Base-by-base conservation (phyloP, 306 rosid genomes). In the Benincasa hispida region DNA sequence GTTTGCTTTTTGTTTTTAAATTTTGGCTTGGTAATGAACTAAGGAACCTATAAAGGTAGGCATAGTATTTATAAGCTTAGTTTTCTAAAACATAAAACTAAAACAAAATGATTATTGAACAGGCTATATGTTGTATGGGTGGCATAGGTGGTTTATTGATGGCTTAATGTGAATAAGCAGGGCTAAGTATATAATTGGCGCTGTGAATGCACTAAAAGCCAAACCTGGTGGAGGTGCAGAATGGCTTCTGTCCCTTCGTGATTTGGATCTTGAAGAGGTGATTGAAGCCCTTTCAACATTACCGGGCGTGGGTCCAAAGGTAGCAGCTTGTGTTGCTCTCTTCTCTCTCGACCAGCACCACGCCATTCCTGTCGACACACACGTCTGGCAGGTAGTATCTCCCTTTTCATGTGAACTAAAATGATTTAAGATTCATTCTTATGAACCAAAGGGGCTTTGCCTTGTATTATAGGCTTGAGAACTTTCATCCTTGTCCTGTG, bases 261-360 rank as follows among this genome's bases (percentile, higher is more conserved):
- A 85, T 27, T 65, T 81, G 81, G 95, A 84, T 69, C 97, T 91
- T 42, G 82, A 66, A 76, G 89, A 83, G 53, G 96, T 84, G 77
- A 87, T 88, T 76, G 81, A 79, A 65, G 84, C 86, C 19, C 97
- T 93, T 72, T 85, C 78, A 22, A 82, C 91, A 8, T 84, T 94
- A 42, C 97, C 97, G 34, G 97, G 97, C 58, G 97, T 94, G 61
- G 98, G 98, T 65, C 98, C 97, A 15, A 94, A 91, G 86, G 98
- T 94, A 76, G 98, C 97, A 37, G 96, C 98, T 45, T 94, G 98
- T 78, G 81, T 94, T 22, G 96, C 98, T 79, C 96, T 94, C 41
- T 94, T 89, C 86, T 94, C 97, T 28, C 98, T 94, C 35, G 98
- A 94, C 83, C 98, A 94, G 58, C 98, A 91, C 69, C 91, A 90